Conservation (phyloP, 225 moss, liverwort and hornwort genomes). For the Ulota crispa region DNA sequence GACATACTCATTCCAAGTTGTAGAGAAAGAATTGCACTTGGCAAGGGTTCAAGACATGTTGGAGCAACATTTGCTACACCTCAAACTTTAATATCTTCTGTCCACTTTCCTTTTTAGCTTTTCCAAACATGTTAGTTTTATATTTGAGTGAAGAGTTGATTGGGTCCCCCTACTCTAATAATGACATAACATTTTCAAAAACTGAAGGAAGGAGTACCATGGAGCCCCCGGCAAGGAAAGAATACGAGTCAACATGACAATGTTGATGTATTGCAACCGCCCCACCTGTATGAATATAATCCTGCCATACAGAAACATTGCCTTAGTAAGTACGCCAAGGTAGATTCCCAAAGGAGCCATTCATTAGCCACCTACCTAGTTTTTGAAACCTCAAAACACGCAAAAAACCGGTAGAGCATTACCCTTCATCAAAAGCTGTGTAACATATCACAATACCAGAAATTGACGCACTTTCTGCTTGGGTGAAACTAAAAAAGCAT, state of each 20-base stretch:
- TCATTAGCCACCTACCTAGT: not conserved
- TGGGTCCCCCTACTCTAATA: not conserved
- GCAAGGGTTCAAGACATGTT: too few species aligned
- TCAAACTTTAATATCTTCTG: too few species aligned
- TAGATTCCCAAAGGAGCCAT: not conserved
- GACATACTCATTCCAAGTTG: too few species aligned
- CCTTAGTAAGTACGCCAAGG: not conserved
- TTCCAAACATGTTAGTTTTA: too few species aligned
- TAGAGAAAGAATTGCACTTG: too few species aligned
- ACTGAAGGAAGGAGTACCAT: conserved; percentile 47
- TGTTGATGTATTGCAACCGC: conserved; percentile 90
- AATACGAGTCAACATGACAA: conserved; percentile 87
- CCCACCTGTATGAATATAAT: conserved; percentile 94
- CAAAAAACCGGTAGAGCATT: not conserved
- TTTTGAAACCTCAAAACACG: not conserved
- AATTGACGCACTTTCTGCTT: not conserved
- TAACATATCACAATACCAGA: not conserved
- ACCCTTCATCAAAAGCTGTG: conserved; percentile 12
- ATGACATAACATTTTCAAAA: not conserved
- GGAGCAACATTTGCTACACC: too few species aligned
- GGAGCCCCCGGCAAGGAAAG: conserved; percentile 88
- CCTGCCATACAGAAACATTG: conserved; percentile 50
- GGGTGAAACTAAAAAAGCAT: not conserved
- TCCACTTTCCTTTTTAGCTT: too few species aligned
- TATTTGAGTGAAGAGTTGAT: too few species aligned